Evolutionary conservation across 1,284 basidiomycete genomes (phyloP).

Genomic region (Ceratobasidium sp.): DNA sequence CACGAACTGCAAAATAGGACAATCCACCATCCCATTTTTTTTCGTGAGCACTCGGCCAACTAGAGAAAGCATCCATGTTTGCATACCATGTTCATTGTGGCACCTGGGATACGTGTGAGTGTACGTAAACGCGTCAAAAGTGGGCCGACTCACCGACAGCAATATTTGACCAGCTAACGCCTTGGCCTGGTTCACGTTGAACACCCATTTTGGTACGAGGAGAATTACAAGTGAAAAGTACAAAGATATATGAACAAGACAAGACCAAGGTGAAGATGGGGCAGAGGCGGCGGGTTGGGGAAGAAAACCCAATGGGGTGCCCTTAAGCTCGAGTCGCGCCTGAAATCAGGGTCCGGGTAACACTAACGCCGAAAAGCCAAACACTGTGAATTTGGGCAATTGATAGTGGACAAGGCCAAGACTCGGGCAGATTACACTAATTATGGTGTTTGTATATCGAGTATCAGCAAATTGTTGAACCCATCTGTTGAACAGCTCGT

Average conservation of each 20-base stretch:
- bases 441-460: not conserved
- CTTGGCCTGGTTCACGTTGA: conserved; percentile 84
- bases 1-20: conserved; percentile 40
- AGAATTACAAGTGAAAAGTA: conserved; percentile 23
- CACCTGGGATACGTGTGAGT: conserved; percentile 65
- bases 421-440: no score
- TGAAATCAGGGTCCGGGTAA: conserved; percentile 40
- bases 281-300: conserved; percentile 48
- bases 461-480: not conserved
- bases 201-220: conserved; percentile 69
- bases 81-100: conserved; percentile 93
- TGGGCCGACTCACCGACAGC: conserved; percentile 80
- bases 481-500: no score
- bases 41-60: no score
- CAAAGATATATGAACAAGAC: not conserved
- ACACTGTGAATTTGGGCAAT: not conserved
- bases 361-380: conserved; percentile 39
- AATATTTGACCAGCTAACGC: conserved; percentile 98
- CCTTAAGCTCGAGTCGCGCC: conserved; percentile 21
- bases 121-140: conserved; percentile 46
- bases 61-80: not conserved
- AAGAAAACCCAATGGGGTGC: conserved; percentile 17
- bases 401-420: no score
- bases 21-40: no score
- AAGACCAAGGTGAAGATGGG: conserved; percentile 40